Evolutionary conservation across 345 rosid genomes (phyloP).

Genomic region (Populus deltoides): DNA sequence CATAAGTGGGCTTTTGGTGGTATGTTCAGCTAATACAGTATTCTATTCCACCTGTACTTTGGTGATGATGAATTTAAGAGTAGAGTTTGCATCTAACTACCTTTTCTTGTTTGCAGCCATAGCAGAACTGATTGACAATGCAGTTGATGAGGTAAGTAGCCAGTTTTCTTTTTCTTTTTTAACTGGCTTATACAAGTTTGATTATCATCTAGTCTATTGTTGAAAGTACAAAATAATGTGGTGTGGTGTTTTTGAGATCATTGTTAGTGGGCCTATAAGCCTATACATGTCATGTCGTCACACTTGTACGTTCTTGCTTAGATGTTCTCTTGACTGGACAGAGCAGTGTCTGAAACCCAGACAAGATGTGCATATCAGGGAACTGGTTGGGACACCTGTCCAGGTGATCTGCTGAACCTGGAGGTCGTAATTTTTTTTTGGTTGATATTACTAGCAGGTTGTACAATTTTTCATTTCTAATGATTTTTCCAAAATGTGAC

Average conservation of each 20-base stretch:
- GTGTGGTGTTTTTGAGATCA: too few relatives aligned
- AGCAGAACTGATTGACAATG: slow-evolving; percentile 89
- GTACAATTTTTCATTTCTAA: not conserved
- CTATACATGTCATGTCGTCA: too few relatives aligned
- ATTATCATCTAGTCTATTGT: too few relatives aligned
- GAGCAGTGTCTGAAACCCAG: not conserved
- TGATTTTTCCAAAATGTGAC: not conserved
- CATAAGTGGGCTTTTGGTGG: slow-evolving; percentile 98
- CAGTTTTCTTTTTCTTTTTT: not conserved
- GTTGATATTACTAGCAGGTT: not conserved
- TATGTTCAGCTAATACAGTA: slow-evolving; percentile 31
- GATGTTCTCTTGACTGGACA: not conserved
- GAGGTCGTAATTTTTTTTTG: not conserved
- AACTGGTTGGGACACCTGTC: not conserved
- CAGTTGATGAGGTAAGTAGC: slow-evolving; percentile 76
- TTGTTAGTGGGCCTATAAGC: too few relatives aligned
- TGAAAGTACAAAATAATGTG: too few relatives aligned
- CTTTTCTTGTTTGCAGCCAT: slow-evolving; percentile 50
- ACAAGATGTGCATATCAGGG: not conserved
- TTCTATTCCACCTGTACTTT: not conserved
- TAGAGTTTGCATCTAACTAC: too few relatives aligned
- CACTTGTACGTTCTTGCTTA: too few relatives aligned
- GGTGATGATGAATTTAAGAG: not conserved
- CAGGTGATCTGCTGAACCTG: not conserved
- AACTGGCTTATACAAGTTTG: not conserved